Percentiles rank a stretch among this genome's conserved stretches.
phyloP scores from a whole-genome alignment of 2,329 filamentous ascomycete species.

The Sordariomycetes sp. region DNA sequence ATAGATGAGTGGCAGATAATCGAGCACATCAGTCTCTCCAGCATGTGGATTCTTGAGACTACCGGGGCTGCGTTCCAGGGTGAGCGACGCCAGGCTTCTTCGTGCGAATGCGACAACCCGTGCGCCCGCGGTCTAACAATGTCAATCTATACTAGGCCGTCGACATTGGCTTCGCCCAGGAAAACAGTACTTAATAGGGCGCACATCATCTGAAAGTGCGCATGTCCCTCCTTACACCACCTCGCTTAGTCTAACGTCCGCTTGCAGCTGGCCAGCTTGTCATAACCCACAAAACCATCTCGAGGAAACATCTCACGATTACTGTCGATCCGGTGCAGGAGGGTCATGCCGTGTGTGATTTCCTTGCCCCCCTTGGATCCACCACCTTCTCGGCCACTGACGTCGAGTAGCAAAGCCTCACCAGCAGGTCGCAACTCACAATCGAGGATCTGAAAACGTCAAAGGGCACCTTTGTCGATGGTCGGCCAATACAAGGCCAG shows the following conservation, averaged over 20 bases:
- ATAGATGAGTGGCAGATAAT: background rate
- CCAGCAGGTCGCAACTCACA: slow-evolving; percentile 53
- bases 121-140: background rate
- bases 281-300: slow-evolving; percentile 58
- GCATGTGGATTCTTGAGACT: slow-evolving; percentile 5
- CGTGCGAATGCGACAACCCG: background rate
- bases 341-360: slow-evolving; percentile 48
- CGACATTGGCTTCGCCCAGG: slow-evolving; percentile 78
- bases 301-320: slow-evolving; percentile 75
- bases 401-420: slow-evolving; percentile 40
- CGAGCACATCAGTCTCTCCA: background rate
- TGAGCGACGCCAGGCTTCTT: background rate
- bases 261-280: slow-evolving; percentile 3
- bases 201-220: slow-evolving; percentile 55
- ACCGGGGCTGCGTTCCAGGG: slow-evolving; percentile 4
- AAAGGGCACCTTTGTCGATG: slow-evolving; percentile 69
- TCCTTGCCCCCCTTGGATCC: background rate
- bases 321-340: slow-evolving; percentile 51
- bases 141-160: slow-evolving; percentile 14
- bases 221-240: background rate
- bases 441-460: slow-evolving; percentile 76
- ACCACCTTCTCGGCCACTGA: background rate
- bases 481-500: slow-evolving; percentile 51
- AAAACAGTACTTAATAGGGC: slow-evolving; percentile 73
- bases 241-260: background rate